phyloP scores from a whole-genome alignment of 2,329 filamentous ascomycete species.

The Exophiala sp. region DNA sequence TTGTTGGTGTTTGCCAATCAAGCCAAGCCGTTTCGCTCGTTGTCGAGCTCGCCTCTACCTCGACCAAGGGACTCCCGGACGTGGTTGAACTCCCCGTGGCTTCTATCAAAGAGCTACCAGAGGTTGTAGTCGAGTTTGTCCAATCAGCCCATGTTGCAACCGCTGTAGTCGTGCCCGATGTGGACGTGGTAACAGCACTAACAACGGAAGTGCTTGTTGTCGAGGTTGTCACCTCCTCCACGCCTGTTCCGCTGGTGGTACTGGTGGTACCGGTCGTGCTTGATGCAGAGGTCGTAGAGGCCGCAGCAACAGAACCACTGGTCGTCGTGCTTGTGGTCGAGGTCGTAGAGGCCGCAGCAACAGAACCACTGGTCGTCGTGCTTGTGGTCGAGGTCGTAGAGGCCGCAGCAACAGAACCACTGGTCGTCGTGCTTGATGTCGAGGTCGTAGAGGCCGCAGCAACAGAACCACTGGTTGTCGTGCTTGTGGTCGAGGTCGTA shows the following conservation, averaged over 20 bases:
- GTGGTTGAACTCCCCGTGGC: background rate
- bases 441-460: no score
- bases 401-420: no score
- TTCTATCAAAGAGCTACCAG: background rate
- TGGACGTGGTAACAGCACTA: background rate
- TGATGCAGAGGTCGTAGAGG: background rate
- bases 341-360: no score
- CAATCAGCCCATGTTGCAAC: slow-evolving; percentile 8
- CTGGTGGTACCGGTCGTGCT: background rate
- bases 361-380: no score
- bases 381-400: no score
- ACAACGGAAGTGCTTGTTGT: background rate
- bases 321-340: background rate
- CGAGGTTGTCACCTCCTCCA: background rate
- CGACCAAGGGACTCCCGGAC: background rate
- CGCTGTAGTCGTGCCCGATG: background rate
- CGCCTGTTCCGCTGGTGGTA: no score
- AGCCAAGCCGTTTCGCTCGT: slow-evolving; percentile 1
- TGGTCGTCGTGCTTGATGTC: no score
- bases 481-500: no score
- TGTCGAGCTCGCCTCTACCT: background rate
- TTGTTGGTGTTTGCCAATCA: slow-evolving; percentile 6
- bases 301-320: background rate
- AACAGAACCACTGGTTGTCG: no score
- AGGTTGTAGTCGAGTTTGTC: background rate